phyloP scores from a whole-genome alignment of 192 early-diverging fungal genomes.

The Backusella macrospora region DNA sequence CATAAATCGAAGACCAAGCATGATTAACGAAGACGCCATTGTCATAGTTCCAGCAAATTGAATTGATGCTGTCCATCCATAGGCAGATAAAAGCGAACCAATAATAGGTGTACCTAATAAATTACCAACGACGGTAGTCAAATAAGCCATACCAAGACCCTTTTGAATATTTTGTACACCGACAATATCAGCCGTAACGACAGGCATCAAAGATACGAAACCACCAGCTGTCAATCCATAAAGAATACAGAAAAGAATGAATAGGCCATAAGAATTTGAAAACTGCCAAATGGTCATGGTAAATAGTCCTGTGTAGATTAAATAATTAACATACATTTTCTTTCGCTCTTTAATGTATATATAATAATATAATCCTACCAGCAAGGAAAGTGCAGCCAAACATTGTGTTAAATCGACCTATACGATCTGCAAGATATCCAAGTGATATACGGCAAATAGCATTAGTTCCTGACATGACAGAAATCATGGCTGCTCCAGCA shows the following conservation, averaged over 20 bases:
- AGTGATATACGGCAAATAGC: constrained; percentile 63
- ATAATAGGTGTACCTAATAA: constrained; percentile 47
- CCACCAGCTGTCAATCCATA: constrained; percentile 34
- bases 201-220: constrained; percentile 53
- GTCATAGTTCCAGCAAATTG: constrained; percentile 41
- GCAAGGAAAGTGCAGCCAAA: constrained; percentile 49
- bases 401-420: constrained; percentile 57
- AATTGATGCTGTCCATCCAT: constrained; percentile 41
- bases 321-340: neutral
- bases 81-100: constrained; percentile 29
- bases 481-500: constrained; percentile 57
- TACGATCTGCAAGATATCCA: constrained; percentile 56
- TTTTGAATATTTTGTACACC: constrained; percentile 49
- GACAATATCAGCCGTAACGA: constrained; percentile 53
- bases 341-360: neutral
- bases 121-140: constrained; percentile 38
- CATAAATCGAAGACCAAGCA: constrained; percentile 32
- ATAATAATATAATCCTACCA: constrained; percentile 12
- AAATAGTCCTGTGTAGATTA: constrained; percentile 22
- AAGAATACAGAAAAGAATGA: constrained; percentile 34
- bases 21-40: constrained; percentile 30
- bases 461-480: constrained; percentile 67
- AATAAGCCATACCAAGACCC: constrained; percentile 49
- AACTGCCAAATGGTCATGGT: constrained; percentile 51
- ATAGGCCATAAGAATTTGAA: constrained; percentile 41